Conservation (phyloP, 2,329 filamentous ascomycete species). For the Aspergillus costaricaensis region DNA sequence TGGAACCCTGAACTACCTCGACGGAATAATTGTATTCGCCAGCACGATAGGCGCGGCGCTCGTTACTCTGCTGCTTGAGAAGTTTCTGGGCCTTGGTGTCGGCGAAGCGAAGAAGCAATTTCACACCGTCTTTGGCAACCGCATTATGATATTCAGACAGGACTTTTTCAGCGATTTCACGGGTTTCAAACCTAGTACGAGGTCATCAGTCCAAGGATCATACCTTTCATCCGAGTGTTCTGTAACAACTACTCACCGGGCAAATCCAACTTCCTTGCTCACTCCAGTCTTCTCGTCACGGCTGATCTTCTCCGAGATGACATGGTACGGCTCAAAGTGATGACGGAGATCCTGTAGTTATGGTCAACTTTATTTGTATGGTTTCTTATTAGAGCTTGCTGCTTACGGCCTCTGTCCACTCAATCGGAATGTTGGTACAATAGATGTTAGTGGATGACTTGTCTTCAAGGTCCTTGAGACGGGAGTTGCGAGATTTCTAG, state of each 20-base stretch:
- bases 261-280: conserved; percentile 95
- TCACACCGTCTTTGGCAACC: conserved; percentile 75
- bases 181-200: conserved; percentile 73
- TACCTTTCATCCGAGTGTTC: neutral
- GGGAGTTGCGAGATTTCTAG: conserved; percentile 96
- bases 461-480: conserved; percentile 94
- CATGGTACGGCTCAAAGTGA: conserved; percentile 56
- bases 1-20: conserved; percentile 47
- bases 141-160: conserved; percentile 83
- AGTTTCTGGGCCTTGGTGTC: conserved; percentile 97
- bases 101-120: conserved; percentile 92
- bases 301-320: conserved; percentile 92
- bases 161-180: conserved; percentile 86
- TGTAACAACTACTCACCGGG: conserved; percentile 62
- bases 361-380: conserved; percentile 19
- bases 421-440: conserved; percentile 92
- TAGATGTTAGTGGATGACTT: conserved; percentile 91
- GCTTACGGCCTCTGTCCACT: conserved; percentile 83
- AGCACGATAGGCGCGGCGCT: conserved; percentile 91
- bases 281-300: conserved; percentile 82
- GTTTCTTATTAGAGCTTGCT: neutral
- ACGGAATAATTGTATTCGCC: conserved; percentile 79
- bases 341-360: conserved; percentile 69
- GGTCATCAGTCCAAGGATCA: conserved; percentile 11
- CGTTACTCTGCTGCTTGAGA: conserved; percentile 92